A percentile compares a stretch with the other conserved stretches of the same genome.
phyloP scores from a whole-genome alignment of 2,329 filamentous ascomycete genomes.

The Cucurbitaria berberidis region DNA sequence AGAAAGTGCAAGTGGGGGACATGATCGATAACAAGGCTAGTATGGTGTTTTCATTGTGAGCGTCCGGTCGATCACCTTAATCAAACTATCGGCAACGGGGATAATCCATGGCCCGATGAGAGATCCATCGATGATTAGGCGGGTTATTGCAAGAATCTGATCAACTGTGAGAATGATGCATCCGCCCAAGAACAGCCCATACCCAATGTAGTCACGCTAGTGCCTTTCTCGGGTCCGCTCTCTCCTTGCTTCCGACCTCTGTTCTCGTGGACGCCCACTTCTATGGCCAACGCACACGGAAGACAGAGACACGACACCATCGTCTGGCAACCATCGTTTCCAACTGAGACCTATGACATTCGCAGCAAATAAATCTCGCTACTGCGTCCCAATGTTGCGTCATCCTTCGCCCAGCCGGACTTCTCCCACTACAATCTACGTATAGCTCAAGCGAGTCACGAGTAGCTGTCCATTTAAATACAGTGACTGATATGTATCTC shows the following conservation, averaged over 20 bases:
- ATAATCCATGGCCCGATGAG: background rate
- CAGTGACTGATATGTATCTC: background rate
- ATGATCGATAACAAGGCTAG: background rate
- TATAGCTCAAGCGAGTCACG: background rate
- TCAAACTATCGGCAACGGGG: background rate
- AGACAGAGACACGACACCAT: background rate
- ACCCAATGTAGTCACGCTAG: background rate
- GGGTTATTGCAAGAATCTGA: background rate
- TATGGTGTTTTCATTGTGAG: background rate
- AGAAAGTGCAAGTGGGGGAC: background rate
- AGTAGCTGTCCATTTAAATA: background rate
- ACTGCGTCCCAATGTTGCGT: background rate
- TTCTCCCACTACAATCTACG: background rate
- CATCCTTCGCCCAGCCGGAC: background rate
- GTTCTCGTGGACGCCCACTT: conserved; percentile 1
- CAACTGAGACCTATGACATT: background rate
- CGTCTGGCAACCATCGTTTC: background rate
- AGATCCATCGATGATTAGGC: background rate
- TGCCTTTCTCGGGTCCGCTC: background rate
- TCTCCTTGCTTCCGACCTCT: background rate
- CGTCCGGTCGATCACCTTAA: background rate
- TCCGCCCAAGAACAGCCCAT: background rate
- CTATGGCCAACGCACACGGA: background rate
- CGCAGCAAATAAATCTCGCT: background rate
- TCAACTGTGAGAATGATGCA: background rate